Evolutionary conservation across 164 flowering plant species (phyloP).

Genomic region (Pachysandra terminalis): DNA sequence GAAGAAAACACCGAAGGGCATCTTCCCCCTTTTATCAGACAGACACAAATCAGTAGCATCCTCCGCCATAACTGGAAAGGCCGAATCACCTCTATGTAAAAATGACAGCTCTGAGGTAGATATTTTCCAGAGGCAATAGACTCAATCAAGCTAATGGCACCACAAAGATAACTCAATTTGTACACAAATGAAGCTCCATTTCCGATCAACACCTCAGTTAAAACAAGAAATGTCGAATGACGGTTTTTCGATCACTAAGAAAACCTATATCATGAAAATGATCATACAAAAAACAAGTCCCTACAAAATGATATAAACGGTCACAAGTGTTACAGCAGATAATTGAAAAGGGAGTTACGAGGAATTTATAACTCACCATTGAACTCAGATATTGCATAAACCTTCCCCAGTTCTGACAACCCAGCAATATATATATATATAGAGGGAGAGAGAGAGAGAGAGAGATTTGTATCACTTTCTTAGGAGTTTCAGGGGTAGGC

Average conservation of each 20-base stretch:
- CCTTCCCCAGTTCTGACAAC: not conserved
- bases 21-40: conserved; percentile 14
- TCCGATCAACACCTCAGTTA: no score
- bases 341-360: no score
- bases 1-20: conserved; percentile 33
- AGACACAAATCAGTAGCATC: conserved; percentile 21
- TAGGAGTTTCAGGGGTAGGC: no score
- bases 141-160: not conserved
- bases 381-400: not conserved
- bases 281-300: no score
- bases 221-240: no score
- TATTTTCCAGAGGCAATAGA: not conserved
- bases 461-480: no score
- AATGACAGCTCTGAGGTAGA: not conserved
- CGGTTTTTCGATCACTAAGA: no score
- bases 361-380: not conserved
- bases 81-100: not conserved
- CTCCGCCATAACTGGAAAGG: conserved; percentile 19
- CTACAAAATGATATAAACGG: not conserved
- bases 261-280: no score
- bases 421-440: no score
- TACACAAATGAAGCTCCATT: not conserved
- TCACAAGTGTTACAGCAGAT: no score
- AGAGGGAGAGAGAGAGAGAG: no score
- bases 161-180: not conserved